phyloP scores from a whole-genome alignment of 257 asterid species.

The Plectranthus barbatus region DNA sequence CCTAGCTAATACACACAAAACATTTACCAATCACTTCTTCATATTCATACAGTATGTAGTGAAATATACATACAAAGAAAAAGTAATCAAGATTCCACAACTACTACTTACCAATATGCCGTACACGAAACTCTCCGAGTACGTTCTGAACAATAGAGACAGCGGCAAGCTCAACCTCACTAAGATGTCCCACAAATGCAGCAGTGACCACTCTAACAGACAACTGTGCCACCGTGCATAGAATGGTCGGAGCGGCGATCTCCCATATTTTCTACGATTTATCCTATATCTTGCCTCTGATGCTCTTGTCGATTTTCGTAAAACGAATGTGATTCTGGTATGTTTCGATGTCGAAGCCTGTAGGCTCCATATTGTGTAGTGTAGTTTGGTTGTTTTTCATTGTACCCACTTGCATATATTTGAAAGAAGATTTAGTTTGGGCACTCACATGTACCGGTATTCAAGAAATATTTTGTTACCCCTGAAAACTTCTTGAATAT shows the following conservation, averaged over 20 bases:
- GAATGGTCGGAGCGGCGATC: conserved; percentile 63
- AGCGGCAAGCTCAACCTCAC: conserved; percentile 70
- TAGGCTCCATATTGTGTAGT: conserved; percentile 28
- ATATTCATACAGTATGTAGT: too few relatives aligned
- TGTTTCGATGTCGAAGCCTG: conserved; percentile 23
- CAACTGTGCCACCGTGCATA: conserved; percentile 58
- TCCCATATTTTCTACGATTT: conserved; percentile 69
- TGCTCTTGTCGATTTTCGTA: background rate
- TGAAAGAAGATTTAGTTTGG: background rate
- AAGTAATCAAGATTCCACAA: background rate
- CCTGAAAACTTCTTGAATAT: too few relatives aligned
- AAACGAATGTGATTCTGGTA: background rate
- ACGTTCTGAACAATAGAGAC: conserved; percentile 75
- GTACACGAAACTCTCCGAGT: conserved; percentile 68
- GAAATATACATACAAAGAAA: too few relatives aligned
- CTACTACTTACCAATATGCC: conserved; percentile 53
- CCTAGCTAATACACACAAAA: conserved; percentile 51
- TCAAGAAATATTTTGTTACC: background rate
- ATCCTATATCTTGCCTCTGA: conserved; percentile 26
- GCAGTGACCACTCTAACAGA: conserved; percentile 60
- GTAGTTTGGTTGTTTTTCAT: conserved; percentile 16
- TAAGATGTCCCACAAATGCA: too few relatives aligned
- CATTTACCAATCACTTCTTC: background rate
- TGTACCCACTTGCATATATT: background rate
- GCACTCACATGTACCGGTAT: conserved; percentile 3